Base-by-base conservation (phyloP, 2,329 filamentous ascomycete species). In the Xylariaceae sp. region DNA sequence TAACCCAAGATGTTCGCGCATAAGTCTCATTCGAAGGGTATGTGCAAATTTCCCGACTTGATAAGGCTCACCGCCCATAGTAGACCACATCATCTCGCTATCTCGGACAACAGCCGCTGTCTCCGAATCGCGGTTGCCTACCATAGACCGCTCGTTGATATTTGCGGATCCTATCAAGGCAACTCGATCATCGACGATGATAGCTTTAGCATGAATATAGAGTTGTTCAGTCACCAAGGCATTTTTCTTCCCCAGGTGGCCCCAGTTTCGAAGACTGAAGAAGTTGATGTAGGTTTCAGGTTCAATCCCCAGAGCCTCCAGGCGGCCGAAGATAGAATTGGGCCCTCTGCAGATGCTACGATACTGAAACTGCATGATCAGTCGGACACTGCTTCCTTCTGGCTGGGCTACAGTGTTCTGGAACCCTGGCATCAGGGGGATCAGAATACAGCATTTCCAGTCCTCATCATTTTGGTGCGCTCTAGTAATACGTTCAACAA, bases 291-390 rank as follows among this genome's bases (percentile, higher is more conserved):
- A 97, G 47, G 96, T 88, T 64, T 95, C 89, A 0, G 93, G 92
- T 21, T 95, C 89, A 49, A 98, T 93, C 12, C 85, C 88, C 17
- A 77, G 77, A 23, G 85, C 84, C 50, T 83, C 81, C 12, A 97
- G 74, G 19, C 90, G 82, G 8, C 87, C 91, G 64, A 96, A 97
- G 51, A 98, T 95, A 2, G 91, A 96, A 17, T 83, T 79, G 47
- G 94, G 88, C 14, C 93, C 93, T 55, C 93, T 85, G 62, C 90
- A 96, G 55, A 98, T 97, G 65, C 91, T 96, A 55, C 88, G 85
- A 67, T 90, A 97, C 67, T 98, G 93, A 63, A 91, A 96, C 67
- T 95, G 90, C 80, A 98, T 89, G 64, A 97, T 98, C 51, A 97
- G 71, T 44, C 93, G 84, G 34, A 98, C 87, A 67, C 91, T 96